Conservation (phyloP, 2,329 filamentous ascomycete species). For the Xylariaceae sp. region DNA sequence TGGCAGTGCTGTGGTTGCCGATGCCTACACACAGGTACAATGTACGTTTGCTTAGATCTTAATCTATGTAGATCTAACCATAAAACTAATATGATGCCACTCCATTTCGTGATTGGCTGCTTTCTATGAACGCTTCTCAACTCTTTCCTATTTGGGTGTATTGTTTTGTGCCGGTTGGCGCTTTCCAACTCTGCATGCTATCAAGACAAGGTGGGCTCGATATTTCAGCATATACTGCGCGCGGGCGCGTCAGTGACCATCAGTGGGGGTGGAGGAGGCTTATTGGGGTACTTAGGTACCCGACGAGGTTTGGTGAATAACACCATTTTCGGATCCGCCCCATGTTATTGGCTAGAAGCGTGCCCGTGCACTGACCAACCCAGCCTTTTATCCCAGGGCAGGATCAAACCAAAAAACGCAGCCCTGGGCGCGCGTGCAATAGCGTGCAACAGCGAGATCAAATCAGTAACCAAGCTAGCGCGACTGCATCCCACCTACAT, state of each 20-base stretch:
- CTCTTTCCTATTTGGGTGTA: slow-evolving; percentile 8
- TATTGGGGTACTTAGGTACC: slow-evolving; percentile 17
- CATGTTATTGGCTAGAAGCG: slow-evolving; percentile 13
- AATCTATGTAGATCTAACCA: too few relatives aligned
- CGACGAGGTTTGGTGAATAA: too few relatives aligned
- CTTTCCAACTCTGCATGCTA: background rate
- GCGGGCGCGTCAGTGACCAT: slow-evolving; percentile 16
- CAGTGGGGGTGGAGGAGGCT: slow-evolving; percentile 18
- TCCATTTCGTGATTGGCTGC: slow-evolving; percentile 24
- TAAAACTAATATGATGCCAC: background rate
- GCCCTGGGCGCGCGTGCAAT: slow-evolving; percentile 9
- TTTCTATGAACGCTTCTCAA: background rate
- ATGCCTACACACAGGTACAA: too few relatives aligned
- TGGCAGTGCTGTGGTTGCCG: too few relatives aligned
- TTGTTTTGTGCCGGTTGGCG: slow-evolving; percentile 2
- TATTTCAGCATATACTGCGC: slow-evolving; percentile 26
- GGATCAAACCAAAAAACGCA: slow-evolving; percentile 31
- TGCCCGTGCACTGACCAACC: slow-evolving; percentile 4
- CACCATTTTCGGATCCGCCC: slow-evolving; percentile 14
- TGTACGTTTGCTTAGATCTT: too few relatives aligned
- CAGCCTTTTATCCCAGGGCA: slow-evolving; percentile 24
- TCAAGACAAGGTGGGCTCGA: too few relatives aligned
- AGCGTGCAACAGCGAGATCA: slow-evolving; percentile 27
- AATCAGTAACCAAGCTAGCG: slow-evolving; percentile 64
- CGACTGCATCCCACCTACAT: slow-evolving; percentile 65